Base-by-base conservation (phyloP, 2,329 filamentous ascomycete species). In the Zalaria sp. region DNA sequence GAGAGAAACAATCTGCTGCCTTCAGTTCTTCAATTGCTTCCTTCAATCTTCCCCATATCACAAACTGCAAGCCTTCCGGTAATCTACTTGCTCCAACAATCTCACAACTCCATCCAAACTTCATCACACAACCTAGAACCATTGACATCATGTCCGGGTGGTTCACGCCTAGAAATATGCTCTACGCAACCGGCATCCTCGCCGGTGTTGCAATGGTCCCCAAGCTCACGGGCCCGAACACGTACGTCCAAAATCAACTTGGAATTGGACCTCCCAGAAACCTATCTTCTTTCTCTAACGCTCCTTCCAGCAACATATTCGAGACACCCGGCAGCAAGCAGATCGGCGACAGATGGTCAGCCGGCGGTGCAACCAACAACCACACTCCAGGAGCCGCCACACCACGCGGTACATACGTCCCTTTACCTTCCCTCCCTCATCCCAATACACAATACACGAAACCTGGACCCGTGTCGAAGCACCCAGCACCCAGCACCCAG, bases 301-400 rank as follows among this genome's bases (percentile, higher is more conserved):
- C 27, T 25, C 18, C 25, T 3, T 35, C 34, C 10, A 51, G 50
- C 28, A 52, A 56, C 40, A 45, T 52, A 5, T 55, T 61, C 45
- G 49, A 60, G 39, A 62, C 58, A 3, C 56, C 51, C 29, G 58
- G 50, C 38, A 50, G 54, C 10, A 52, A 58, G 44, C 56, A 56
- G 46, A 53, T 63, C 25, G 56, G 49, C 36, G 49, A 58, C 42
- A 46, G 56, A 34, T 58, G 52, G 40, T 56, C 58, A 5, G 44
- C 53, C 31, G 58, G 53, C 5, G 60, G 60, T 26, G 60, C 53
- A 5, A 50, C 51, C 27, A 51, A 52, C 35, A 60, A 53, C 28
- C 58, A 61, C 46, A 47, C 49, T 26, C 56, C 59, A 1, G 60
- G 47, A 25, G 48, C 53, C 25, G 59, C 57, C 9, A 61, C 59